A percentile compares a stretch with the other conserved stretches of the same genome.
These are phyloP conservation scores for Termitomyces sp. DNA, from an alignment of 768 basidiomycete species.

Conservation along the genomic window DNA sequence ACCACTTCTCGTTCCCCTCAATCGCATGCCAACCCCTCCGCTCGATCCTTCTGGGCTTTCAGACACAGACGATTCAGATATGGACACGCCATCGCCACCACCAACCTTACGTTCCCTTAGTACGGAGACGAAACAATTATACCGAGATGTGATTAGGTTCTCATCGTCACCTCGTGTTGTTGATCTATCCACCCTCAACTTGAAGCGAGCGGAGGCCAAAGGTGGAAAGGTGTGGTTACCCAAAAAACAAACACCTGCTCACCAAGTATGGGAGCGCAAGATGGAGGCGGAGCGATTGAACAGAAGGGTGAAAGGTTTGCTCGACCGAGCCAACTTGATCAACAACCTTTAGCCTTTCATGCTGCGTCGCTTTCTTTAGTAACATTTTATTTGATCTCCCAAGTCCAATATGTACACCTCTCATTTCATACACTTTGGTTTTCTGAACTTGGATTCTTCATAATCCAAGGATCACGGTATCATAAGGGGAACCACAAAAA, in stretches of 20 bases:
- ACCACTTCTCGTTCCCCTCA: constrained; percentile 44
- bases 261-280: constrained; percentile 75
- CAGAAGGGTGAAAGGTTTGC: constrained; percentile 61
- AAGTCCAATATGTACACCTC: neutral
- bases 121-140: constrained; percentile 81
- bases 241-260: constrained; percentile 72
- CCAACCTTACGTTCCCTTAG: constrained; percentile 61
- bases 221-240: constrained; percentile 69
- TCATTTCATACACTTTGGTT: too few relatives aligned
- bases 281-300: constrained; percentile 70
- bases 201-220: constrained; percentile 44
- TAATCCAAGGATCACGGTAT: neutral
- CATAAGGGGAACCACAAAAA: neutral
- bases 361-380: neutral
- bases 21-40: constrained; percentile 56
- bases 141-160: constrained; percentile 84
- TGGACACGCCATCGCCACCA: constrained; percentile 34
- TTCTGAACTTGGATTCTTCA: too few relatives aligned
- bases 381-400: neutral
- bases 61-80: constrained; percentile 62
- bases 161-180: constrained; percentile 82
- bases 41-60: constrained; percentile 60
- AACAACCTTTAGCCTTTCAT: constrained; percentile 16
- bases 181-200: constrained; percentile 65
- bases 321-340: constrained; percentile 57